phyloP scores from a whole-genome alignment of 345 rosid species.

The Populus nigra region DNA sequence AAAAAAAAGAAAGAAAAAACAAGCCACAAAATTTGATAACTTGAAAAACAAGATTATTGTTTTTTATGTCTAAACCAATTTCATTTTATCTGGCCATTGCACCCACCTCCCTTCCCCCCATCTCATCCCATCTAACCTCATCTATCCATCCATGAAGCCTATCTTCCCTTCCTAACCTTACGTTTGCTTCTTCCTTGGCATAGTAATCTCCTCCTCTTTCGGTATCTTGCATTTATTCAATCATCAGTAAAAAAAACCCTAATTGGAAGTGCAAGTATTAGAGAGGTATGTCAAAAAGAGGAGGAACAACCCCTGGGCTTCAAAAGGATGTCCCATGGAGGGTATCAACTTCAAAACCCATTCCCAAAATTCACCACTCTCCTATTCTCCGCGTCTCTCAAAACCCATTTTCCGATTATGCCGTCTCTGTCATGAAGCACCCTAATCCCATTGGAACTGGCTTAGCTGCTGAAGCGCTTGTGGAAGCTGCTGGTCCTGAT shows the following conservation, averaged over 20 bases:
- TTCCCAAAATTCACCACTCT: slow-evolving; percentile 71
- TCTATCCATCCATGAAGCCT: too few species aligned
- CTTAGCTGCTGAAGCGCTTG: slow-evolving; percentile 61
- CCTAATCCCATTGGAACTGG: slow-evolving; percentile 82
- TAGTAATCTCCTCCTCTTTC: too few species aligned
- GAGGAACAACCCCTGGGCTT: slow-evolving; percentile 39
- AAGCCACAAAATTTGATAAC: too few species aligned
- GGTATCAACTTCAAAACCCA: slow-evolving; percentile 51
- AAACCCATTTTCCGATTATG: slow-evolving; percentile 53
- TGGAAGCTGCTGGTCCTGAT: slow-evolving; percentile 90
- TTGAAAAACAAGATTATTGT: too few species aligned
- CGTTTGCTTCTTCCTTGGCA: too few species aligned
- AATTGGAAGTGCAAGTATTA: neutral
- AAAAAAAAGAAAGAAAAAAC: too few species aligned
- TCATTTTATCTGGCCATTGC: too few species aligned
- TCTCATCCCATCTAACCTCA: too few species aligned
- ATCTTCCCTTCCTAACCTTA: too few species aligned
- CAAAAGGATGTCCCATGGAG: slow-evolving; percentile 89
- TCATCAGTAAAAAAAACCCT: neutral
- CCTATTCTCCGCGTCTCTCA: slow-evolving; percentile 58
- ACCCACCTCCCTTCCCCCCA: too few species aligned
- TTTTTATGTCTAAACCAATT: too few species aligned
- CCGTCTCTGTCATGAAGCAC: slow-evolving; percentile 69
- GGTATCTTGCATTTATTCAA: neutral
- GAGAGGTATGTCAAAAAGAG: slow-evolving; percentile 56